Conservation (phyloP, 768 basidiomycete genomes). For the Kwoniella dejecticola region DNA sequence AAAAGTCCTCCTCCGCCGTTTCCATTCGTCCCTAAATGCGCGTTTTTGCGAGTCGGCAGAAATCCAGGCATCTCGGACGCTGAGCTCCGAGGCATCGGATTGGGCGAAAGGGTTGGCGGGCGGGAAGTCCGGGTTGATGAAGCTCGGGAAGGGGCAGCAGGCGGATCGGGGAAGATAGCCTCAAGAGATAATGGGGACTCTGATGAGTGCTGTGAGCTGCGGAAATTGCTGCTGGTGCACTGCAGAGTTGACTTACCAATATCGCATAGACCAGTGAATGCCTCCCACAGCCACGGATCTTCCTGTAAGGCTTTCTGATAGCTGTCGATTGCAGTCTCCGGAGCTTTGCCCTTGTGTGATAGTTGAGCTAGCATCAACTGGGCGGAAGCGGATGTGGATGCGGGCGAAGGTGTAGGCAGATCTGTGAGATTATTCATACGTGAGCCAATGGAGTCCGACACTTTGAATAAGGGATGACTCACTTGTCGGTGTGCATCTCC, state of each 20-base stretch:
- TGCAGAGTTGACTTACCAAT: constrained; percentile 36
- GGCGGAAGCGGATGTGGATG: constrained; percentile 25
- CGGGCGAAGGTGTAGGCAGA: constrained; percentile 24
- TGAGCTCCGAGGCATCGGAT: constrained; percentile 47
- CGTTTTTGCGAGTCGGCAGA: constrained; percentile 23
- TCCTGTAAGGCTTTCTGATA: constrained; percentile 43
- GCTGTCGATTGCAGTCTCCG: constrained; percentile 33
- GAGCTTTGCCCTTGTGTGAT: constrained; percentile 41
- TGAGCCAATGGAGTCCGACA: not conserved
- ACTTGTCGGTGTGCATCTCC: constrained; percentile 28
- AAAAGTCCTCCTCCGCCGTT: constrained; percentile 30
- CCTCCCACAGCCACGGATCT: constrained; percentile 55
- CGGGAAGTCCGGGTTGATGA: constrained; percentile 25
- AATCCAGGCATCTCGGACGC: constrained; percentile 42
- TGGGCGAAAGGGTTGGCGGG: constrained; percentile 39
- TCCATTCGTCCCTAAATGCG: not conserved
- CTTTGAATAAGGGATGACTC: no score
- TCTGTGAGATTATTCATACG: constrained; percentile 14
- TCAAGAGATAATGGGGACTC: constrained; percentile 33
- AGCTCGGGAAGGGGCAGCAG: constrained; percentile 18
- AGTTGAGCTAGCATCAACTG: constrained; percentile 32
- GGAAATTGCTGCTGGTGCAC: not conserved
- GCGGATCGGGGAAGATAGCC: constrained; percentile 39
- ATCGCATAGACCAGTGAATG: constrained; percentile 52
- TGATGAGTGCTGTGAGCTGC: constrained; percentile 11